phyloP scores from a whole-genome alignment of 305 asterid genomes.

The Plantago coronopus region DNA sequence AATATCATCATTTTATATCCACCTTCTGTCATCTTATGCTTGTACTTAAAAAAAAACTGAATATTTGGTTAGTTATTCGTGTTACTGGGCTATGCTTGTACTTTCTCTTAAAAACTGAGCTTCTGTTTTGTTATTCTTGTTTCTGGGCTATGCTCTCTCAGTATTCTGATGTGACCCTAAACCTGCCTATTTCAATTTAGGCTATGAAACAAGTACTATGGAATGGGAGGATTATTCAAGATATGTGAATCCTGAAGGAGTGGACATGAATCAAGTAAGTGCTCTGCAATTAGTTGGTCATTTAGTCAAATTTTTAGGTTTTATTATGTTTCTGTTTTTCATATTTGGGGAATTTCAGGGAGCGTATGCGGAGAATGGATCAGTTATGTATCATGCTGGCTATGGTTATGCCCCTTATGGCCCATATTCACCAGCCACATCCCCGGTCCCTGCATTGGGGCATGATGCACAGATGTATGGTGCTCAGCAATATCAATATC shows the following conservation, averaged over 20 bases:
- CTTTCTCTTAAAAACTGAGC: too few species aligned
- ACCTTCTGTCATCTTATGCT: too few species aligned
- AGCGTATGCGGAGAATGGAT: constrained; percentile 55
- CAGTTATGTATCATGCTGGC: constrained; percentile 55
- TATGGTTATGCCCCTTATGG: constrained; percentile 59
- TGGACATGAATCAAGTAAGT: constrained; percentile 49
- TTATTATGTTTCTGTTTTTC: not conserved
- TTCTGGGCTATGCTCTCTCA: too few species aligned
- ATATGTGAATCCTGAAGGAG: constrained; percentile 51
- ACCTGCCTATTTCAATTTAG: constrained; percentile 15
- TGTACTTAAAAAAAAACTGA: too few species aligned
- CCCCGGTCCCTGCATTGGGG: constrained; percentile 58
- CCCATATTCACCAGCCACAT: constrained; percentile 62
- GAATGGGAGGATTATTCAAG: constrained; percentile 62
- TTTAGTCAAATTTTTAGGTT: not conserved
- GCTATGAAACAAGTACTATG: constrained; percentile 38
- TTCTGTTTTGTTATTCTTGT: too few species aligned
- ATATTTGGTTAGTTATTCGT: too few species aligned
- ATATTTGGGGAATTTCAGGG: constrained; percentile 34
- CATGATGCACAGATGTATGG: constrained; percentile 75
- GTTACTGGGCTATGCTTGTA: too few species aligned
- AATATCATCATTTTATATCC: too few species aligned
- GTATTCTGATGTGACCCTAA: not conserved
- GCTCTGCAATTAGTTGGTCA: not conserved
- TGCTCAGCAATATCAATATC: constrained; percentile 70